Conservation (phyloP, 2,329 filamentous ascomycete genomes). For the Cucurbitaria berberidis region DNA sequence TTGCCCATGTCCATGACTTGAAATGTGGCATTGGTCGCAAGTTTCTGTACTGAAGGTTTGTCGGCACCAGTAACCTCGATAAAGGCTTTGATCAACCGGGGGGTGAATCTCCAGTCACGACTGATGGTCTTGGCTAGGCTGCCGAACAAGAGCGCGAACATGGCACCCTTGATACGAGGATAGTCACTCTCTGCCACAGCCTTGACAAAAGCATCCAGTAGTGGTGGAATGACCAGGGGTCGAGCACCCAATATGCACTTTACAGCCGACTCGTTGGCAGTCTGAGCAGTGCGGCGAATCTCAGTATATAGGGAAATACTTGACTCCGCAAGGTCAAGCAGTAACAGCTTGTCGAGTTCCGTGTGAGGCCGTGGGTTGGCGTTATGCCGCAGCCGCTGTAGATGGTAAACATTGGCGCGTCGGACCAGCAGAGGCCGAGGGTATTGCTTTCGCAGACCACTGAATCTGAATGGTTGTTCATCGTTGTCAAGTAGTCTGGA, state of each 20-base stretch:
- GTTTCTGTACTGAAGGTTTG: conserved; percentile 90
- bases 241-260: conserved; percentile 89
- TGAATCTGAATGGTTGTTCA: conserved; percentile 91
- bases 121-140: conserved; percentile 86
- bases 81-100: conserved; percentile 85
- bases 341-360: conserved; percentile 82
- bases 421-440: conserved; percentile 90
- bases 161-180: conserved; percentile 89
- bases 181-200: conserved; percentile 82
- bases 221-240: conserved; percentile 85
- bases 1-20: conserved; percentile 92
- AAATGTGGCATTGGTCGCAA: conserved; percentile 81
- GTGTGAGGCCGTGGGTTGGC: conserved; percentile 86
- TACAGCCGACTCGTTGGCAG: conserved; percentile 88
- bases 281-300: conserved; percentile 91
- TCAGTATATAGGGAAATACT: conserved; percentile 93
- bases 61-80: conserved; percentile 89
- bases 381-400: conserved; percentile 93
- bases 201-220: conserved; percentile 77
- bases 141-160: conserved; percentile 90
- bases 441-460: conserved; percentile 88
- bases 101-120: conserved; percentile 93
- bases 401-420: conserved; percentile 90
- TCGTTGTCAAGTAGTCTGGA: conserved; percentile 84
- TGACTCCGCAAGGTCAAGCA: conserved; percentile 88